Evolutionary conservation across 768 basidiomycete species (phyloP), one percentile per base, ranked within the genome.

Genomic region (Rhodosporidiobolus sp.): DNA sequence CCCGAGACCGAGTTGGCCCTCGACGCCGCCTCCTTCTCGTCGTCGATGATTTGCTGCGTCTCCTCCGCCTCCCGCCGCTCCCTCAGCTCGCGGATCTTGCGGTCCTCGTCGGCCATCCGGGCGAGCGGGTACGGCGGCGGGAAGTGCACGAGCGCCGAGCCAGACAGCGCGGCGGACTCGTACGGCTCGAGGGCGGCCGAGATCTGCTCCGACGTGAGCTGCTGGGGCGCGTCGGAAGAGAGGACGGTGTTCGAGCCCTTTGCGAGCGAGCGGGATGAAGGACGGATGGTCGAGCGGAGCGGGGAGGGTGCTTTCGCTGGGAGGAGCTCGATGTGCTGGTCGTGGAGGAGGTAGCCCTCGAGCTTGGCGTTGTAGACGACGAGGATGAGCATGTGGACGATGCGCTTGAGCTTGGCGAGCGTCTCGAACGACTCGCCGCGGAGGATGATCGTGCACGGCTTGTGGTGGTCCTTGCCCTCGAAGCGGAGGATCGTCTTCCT

Each of bases 401-500:
- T 90, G 79, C 90, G 89, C 84, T 99, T 99, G 79, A 98, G 86
- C 65, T 89, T 88, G 63, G 86, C 85, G 65, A 99, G 82, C 0
- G 87, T 91, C 50, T 89, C 89, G 66, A 89, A 85, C 78, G 94
- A 87, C 7, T 87, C 94, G 17, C 96, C 96, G 54, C 96, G 86
- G 57, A 99, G 81, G 50, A 98, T 85, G 76, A 99, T 89, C 4
- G 96, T 98, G 75, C 94, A 97, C 0, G 94, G 94, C 86, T 92
- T 90, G 73, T 96, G 92, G 61, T 87, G 86, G 79, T 87, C 90
- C 78, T 94, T 96, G 3, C 95, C 95, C 81, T 99, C 96, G 78
- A 99, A 98, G 2, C 96, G 89, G 92, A 99, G 94, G 79, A 92
- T 90, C 0, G 95, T 92, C 84, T 99, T 99, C 67, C 96, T 86